Percentiles rank a stretch among this genome's conserved stretches.
Evolutionary conservation across 2,329 filamentous ascomycete genomes (phyloP).

Genomic region (Trichophyton rubrum): DNA sequence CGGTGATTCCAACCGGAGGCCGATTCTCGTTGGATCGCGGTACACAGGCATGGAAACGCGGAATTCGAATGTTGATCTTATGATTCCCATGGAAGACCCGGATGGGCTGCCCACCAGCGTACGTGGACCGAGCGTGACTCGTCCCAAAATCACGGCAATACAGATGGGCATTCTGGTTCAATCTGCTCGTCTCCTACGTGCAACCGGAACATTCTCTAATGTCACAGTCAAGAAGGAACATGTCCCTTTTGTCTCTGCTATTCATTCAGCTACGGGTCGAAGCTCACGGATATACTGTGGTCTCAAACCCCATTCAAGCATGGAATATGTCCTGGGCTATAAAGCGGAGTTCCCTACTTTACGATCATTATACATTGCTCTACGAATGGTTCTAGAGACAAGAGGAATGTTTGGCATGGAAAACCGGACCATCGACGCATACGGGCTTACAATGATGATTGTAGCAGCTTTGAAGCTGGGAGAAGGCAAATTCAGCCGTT

Average conservation of each 20-base stretch:
- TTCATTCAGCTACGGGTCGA: slow-evolving; percentile 38
- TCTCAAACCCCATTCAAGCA: slow-evolving; percentile 27
- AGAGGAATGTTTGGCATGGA: slow-evolving; percentile 38
- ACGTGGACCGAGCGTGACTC: slow-evolving; percentile 24
- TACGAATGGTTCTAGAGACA: slow-evolving; percentile 40
- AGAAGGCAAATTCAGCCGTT: slow-evolving; percentile 21
- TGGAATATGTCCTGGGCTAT: slow-evolving; percentile 36
- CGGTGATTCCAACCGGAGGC: slow-evolving; percentile 15
- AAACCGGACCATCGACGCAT: slow-evolving; percentile 40
- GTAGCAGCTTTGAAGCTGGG: slow-evolving; percentile 41
- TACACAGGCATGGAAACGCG: slow-evolving; percentile 40
- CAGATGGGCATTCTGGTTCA: slow-evolving; percentile 17
- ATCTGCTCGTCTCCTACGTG: slow-evolving; percentile 17
- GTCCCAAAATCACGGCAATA: slow-evolving; percentile 20
- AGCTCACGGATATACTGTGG: slow-evolving; percentile 41
- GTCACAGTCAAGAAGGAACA: slow-evolving; percentile 17
- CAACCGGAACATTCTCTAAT: slow-evolving; percentile 15
- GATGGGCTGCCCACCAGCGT: slow-evolving; percentile 6
- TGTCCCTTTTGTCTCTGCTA: slow-evolving; percentile 23
- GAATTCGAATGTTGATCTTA: slow-evolving; percentile 45
- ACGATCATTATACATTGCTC: slow-evolving; percentile 36
- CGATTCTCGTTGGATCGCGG: slow-evolving; percentile 43
- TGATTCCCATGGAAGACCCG: slow-evolving; percentile 21
- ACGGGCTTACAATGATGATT: slow-evolving; percentile 46
- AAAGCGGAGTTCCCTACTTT: slow-evolving; percentile 39